A percentile compares a stretch with the other conserved stretches of the same genome.
Evolutionary conservation across 164 flowering plant species (phyloP).

Genomic region (Magnolia officinalis): DNA sequence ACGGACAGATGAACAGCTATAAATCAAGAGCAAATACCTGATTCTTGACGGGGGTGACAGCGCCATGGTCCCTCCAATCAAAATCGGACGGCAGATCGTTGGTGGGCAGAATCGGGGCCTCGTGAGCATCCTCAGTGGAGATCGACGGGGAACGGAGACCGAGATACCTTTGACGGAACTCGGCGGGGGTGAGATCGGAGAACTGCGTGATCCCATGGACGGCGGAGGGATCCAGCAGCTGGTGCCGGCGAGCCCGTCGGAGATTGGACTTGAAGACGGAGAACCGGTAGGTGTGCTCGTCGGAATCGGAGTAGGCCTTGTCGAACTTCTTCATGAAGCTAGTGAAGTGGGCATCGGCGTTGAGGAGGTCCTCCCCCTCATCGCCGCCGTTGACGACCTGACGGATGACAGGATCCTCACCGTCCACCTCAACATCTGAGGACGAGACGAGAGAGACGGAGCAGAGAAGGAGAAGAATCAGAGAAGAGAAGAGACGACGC

Average conservation of each 20-base stretch:
- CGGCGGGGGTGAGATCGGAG: slow-evolving; percentile 78
- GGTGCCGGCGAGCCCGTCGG: slow-evolving; percentile 67
- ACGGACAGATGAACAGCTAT: neutral
- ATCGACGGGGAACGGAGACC: slow-evolving; percentile 49
- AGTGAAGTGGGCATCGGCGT: slow-evolving; percentile 67
- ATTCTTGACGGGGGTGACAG: slow-evolving; percentile 80
- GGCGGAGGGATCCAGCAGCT: slow-evolving; percentile 82
- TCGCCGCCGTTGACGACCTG: slow-evolving; percentile 26
- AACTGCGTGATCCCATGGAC: slow-evolving; percentile 86
- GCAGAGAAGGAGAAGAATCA: neutral
- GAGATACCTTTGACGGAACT: slow-evolving; percentile 52
- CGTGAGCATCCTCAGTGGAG: slow-evolving; percentile 47
- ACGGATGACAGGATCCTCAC: slow-evolving; percentile 24
- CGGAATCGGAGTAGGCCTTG: slow-evolving; percentile 52
- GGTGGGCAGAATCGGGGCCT: slow-evolving; percentile 87
- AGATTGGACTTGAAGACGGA: slow-evolving; percentile 71
- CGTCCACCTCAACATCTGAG: neutral
- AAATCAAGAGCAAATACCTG: slow-evolving; percentile 44
- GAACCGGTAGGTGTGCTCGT: slow-evolving; percentile 77
- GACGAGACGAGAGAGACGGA: neutral
- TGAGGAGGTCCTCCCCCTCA: slow-evolving; percentile 33
- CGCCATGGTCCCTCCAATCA: slow-evolving; percentile 94
- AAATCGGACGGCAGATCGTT: slow-evolving; percentile 66
- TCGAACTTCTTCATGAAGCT: slow-evolving; percentile 55
- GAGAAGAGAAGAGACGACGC: neutral